Base-by-base conservation (phyloP, 108 stramenopile genomes). In the Schizochytrium sp. region DNA sequence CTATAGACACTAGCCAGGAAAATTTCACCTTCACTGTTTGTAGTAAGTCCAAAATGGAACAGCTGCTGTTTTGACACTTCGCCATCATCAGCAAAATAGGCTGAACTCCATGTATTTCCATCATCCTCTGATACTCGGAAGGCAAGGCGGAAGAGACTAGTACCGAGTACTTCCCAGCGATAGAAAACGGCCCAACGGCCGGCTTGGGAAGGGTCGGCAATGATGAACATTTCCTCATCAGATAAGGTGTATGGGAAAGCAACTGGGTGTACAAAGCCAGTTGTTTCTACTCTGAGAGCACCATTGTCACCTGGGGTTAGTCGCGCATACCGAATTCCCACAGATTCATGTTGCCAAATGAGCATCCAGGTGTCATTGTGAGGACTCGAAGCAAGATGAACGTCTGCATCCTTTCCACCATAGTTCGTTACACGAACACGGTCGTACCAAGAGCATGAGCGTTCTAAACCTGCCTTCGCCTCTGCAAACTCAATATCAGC, bases 391-490 rank as follows among this genome's bases (percentile, higher is more conserved):
- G 64, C 64, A 12, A 69, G 8, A 44, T 38, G 40, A 7, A 69
- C 64, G 3, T 69, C 64, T 12, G 64, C 64, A 2, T 69, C 64
- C 64, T 69, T 69, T 38, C 64, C 64, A 44, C 44, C 64, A 15
- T 44, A 69, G 0, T 69, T 7, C 5, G 64, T 69, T 8, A 69
- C 64, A 7, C 64, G 64, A 38, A 69, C 19, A 15, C 64, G 64
- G 28, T 69, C 64, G 64, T 7, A 28, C 64, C 64, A 69, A 7
- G 64, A 12, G 28, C 64, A 69, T 38, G 28, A 38, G 28, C 28
- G 19, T 1, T 8, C 64, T 44, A 7, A 28, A 7, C 19, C 28
- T 44, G 40, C 64, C 10, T 5, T 7, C 64, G 57, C 57, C 17
- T 58, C 57, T 10, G 57, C 10, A 17, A 69, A 10, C 10, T 44